phyloP scores from a whole-genome alignment of 352 stramenopile species.

The Pythium apleroticum region DNA sequence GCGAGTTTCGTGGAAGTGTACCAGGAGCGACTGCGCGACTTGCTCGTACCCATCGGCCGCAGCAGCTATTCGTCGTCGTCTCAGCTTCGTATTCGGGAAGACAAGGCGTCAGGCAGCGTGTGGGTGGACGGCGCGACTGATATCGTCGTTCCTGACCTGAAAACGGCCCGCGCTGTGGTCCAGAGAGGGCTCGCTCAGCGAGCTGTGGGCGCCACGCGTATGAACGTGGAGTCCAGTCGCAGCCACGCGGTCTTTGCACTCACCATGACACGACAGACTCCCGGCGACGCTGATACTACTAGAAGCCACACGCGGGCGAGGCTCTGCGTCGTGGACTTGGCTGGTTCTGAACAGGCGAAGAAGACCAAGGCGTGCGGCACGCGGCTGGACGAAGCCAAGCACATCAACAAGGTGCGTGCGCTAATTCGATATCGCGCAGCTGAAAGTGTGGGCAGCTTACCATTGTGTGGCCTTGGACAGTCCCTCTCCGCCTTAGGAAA shows the following conservation, averaged over 20 bases:
- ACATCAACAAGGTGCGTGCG: constrained; percentile 62
- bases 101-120: constrained; percentile 28
- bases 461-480: constrained; percentile 22
- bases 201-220: constrained; percentile 42
- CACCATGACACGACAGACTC: constrained; percentile 36
- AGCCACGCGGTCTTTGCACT: constrained; percentile 74
- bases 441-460: not conserved
- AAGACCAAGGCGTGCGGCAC: constrained; percentile 53
- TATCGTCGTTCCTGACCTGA: constrained; percentile 35
- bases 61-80: constrained; percentile 1
- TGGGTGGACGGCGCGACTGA: constrained; percentile 55
- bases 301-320: constrained; percentile 9
- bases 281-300: constrained; percentile 3
- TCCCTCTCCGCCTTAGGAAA: constrained; percentile 71
- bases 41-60: constrained; percentile 30
- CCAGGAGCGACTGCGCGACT: constrained; percentile 60
- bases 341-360: constrained; percentile 61
- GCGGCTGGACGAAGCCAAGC: constrained; percentile 67
- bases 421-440: not conserved
- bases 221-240: constrained; percentile 68
- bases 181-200: constrained; percentile 39
- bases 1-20: constrained; percentile 75
- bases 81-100: constrained; percentile 46
- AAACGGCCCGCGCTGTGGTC: constrained; percentile 36
- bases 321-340: constrained; percentile 68